Percentiles rank a stretch among this genome's conserved stretches.
Conservation (phyloP, 1,284 basidiomycete genomes). For the Fistulina hepatica region DNA sequence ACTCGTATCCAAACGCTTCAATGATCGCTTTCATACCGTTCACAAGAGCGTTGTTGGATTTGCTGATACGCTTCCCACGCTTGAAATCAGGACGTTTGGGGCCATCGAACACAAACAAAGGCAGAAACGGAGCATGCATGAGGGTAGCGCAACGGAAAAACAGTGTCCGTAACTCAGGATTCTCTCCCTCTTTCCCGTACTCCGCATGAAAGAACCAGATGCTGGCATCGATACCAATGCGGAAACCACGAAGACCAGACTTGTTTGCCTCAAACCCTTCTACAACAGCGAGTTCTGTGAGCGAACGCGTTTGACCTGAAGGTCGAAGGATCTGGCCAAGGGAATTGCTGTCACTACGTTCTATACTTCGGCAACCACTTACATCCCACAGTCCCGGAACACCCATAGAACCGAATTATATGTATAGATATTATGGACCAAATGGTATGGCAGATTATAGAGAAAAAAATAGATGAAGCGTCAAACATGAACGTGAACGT, state of each 20-base stretch:
- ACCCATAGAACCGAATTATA: too few relatives aligned
- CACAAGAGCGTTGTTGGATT: conserved; percentile 51
- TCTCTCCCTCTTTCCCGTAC: conserved; percentile 66
- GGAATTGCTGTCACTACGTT: not conserved
- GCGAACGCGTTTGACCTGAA: conserved; percentile 47
- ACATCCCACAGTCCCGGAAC: conserved; percentile 38
- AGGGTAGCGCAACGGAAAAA: conserved; percentile 71
- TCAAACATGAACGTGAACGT: too few relatives aligned
- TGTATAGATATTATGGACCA: too few relatives aligned
- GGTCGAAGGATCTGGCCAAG: conserved; percentile 47
- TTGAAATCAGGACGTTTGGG: conserved; percentile 76
- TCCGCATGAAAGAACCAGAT: conserved; percentile 78
- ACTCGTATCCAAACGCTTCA: conserved; percentile 83
- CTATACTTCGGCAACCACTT: conserved; percentile 1
- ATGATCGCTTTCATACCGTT: conserved; percentile 72
- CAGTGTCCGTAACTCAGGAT: conserved; percentile 63
- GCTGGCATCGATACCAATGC: conserved; percentile 69
- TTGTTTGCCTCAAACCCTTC: conserved; percentile 62
- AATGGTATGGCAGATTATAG: too few relatives aligned
- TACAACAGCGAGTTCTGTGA: conserved; percentile 56
- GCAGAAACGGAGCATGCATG: conserved; percentile 69
- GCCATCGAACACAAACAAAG: conserved; percentile 93
- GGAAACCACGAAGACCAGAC: conserved; percentile 46
- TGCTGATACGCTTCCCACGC: conserved; percentile 61
- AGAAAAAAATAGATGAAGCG: too few relatives aligned